Evolutionary conservation across 805 yeast genomes (phyloP).

Genomic region (Metschnikowia vanudenii): DNA sequence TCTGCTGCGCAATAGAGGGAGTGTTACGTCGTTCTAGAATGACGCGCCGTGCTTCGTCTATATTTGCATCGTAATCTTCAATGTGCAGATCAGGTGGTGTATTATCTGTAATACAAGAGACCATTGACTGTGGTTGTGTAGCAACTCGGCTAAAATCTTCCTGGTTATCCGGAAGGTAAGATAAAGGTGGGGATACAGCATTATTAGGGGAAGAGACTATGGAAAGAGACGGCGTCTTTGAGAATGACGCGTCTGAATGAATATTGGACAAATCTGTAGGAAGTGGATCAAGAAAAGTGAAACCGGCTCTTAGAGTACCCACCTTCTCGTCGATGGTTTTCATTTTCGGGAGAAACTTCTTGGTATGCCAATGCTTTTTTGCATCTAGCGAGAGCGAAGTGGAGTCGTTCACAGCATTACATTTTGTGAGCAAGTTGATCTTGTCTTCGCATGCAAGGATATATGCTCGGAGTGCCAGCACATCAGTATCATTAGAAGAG

Average conservation of each 20-base stretch:
- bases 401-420: conserved; percentile 34
- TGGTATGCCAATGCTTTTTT: conserved; percentile 28
- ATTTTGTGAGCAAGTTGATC: conserved; percentile 27
- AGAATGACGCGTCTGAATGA: conserved; percentile 8
- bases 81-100: conserved; percentile 3
- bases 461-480: conserved; percentile 21
- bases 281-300: conserved; percentile 18
- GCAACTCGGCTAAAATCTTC: neutral
- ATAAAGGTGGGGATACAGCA: neutral
- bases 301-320: conserved; percentile 8
- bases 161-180: neutral
- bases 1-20: neutral
- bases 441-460: conserved; percentile 29
- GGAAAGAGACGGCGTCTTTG: conserved; percentile 6
- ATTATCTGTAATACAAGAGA: neutral
- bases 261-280: conserved; percentile 14
- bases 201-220: conserved; percentile 9
- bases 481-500: conserved; percentile 8
- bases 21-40: conserved; percentile 10
- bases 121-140: neutral
- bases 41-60: conserved; percentile 22
- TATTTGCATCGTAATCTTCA: conserved; percentile 11
- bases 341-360: conserved; percentile 27
- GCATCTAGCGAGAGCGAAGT: conserved; percentile 39
- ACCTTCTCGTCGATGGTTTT: conserved; percentile 19